phyloP scores from a whole-genome alignment of 2,329 filamentous ascomycete species.

The Berkeleyomyces rouxiae region DNA sequence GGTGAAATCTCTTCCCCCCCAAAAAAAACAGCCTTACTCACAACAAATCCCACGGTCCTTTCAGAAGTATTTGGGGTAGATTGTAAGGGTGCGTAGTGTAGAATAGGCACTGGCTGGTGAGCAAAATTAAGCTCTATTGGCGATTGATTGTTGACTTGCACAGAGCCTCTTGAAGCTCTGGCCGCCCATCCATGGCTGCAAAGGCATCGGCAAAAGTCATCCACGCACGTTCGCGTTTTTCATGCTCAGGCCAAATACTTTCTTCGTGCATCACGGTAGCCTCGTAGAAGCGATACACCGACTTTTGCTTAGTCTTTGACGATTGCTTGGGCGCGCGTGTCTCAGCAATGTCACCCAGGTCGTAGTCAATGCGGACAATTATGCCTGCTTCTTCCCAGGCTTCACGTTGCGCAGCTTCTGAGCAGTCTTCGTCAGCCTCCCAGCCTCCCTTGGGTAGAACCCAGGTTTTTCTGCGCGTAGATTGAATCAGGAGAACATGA shows the following conservation, averaged over 20 bases:
- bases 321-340: conserved; percentile 61
- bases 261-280: conserved; percentile 77
- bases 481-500: conserved; percentile 85
- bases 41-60: not conserved
- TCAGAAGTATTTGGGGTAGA: not conserved
- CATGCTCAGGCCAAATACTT: conserved; percentile 77
- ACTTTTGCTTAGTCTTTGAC: conserved; percentile 43
- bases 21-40: not conserved
- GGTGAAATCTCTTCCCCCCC: not conserved
- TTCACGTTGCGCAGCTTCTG: conserved; percentile 72
- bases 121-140: conserved; percentile 13
- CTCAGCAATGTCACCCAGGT: conserved; percentile 76
- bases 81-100: not conserved
- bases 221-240: conserved; percentile 84
- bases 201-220: conserved; percentile 72
- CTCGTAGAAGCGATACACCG: conserved; percentile 69
- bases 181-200: conserved; percentile 56
- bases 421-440: conserved; percentile 84
- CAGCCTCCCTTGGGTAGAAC: conserved; percentile 95
- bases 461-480: conserved; percentile 79
- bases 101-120: not conserved
- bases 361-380: conserved; percentile 63
- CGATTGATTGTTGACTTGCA: conserved; percentile 57
- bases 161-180: conserved; percentile 77
- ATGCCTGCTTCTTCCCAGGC: conserved; percentile 98